These are phyloP conservation scores for Tetradesmus lagerheimii DNA, from an alignment of 139 green algal genomes.

Conservation along the genomic window DNA sequence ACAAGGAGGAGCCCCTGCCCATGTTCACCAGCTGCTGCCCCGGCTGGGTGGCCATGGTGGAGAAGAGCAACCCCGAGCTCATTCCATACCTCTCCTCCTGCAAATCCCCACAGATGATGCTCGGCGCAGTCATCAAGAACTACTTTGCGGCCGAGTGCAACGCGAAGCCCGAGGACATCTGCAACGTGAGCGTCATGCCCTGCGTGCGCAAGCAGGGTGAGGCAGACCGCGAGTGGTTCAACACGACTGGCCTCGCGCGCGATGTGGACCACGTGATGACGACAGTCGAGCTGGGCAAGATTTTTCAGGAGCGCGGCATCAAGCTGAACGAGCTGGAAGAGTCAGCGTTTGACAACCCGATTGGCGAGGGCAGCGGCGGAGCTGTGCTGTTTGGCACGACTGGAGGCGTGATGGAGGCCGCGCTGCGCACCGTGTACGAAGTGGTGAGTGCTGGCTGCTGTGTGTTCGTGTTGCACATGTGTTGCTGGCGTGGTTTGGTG, in stretches of 20 bases:
- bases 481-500: too few species aligned
- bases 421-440: conserved; percentile 72
- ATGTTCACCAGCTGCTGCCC: conserved; percentile 88
- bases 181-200: conserved; percentile 73
- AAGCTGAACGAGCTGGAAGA: conserved; percentile 63
- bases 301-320: conserved; percentile 68
- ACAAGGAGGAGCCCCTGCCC: conserved; percentile 63
- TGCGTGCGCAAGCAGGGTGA: conserved; percentile 79
- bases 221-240: conserved; percentile 70
- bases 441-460: conserved; percentile 31
- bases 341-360: conserved; percentile 63
- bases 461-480: background rate
- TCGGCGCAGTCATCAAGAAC: conserved; percentile 75
- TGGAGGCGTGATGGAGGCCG: conserved; percentile 83
- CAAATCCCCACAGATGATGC: conserved; percentile 82
- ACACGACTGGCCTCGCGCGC: conserved; percentile 47
- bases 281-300: conserved; percentile 70
- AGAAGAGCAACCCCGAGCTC: conserved; percentile 79
- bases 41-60: conserved; percentile 70
- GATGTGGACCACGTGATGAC: conserved; percentile 84
- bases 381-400: conserved; percentile 77
- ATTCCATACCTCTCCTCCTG: conserved; percentile 78
- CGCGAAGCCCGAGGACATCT: conserved; percentile 52
- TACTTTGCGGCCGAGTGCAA: conserved; percentile 64
- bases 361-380: conserved; percentile 66